Base-by-base conservation (phyloP, 371 early-diverging fungal species). In the Rhizopus microsporus region DNA sequence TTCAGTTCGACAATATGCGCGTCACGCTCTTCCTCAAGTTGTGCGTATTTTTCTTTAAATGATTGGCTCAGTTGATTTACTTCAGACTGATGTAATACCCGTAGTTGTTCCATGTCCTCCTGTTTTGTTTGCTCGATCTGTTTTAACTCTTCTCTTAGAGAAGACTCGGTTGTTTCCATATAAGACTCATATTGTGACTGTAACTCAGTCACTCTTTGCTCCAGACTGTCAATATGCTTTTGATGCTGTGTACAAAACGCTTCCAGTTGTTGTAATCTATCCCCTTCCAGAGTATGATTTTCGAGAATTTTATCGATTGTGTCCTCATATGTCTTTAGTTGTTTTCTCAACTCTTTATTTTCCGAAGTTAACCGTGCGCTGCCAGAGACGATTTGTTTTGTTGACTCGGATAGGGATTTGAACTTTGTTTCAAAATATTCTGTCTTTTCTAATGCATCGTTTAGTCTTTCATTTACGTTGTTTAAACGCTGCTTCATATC, bases 311-410 rank as follows among this genome's bases (percentile, higher is more conserved):
- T 56, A 7, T 54, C 54, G 17, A 59, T 58, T 23, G 59, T 39
- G 7, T 64, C 62, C 30, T 64, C 59, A 43, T 64, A 61, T 32
- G 61, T 62, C 43, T 69, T 53, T 46, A 56, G 58, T 13, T 63
- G 56, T 8, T 50, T 57, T 35, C 56, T 61, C 5, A 62, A 56
- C 0, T 64, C 53, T 13, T 64, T 65, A 13, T 45, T 57, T 15
- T 46, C 15, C 29, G 29, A 46, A 29, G 7, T 29, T 8, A 46
- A 16, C 4, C 46, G 46, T 1, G 17, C 30, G 7, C 17, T 10
- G 7, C 13, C 5, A 5, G 10, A 4, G 10, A 37, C 13, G 10
- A 37, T 37, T 5, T 1, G 3, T 37, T 37, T 37, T 37, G 10
- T 37, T 3, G 38, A 37, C 13, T 7, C 7, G 7, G 7, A 7